Conservation (phyloP, 305 asterid genomes). For the Euphrasia arctica region DNA sequence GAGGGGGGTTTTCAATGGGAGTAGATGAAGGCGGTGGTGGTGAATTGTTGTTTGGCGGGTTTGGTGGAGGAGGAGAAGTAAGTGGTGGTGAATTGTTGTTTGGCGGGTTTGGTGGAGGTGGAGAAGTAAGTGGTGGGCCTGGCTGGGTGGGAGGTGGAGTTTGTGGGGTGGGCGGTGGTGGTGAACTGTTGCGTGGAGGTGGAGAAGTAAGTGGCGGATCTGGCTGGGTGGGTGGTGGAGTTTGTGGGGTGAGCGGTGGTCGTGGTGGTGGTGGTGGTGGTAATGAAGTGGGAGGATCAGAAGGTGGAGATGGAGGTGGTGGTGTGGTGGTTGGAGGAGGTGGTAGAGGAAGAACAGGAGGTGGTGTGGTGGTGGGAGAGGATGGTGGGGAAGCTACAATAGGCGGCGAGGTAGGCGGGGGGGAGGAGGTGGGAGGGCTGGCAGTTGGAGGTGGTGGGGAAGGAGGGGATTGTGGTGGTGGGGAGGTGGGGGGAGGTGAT, state of each 20-base stretch:
- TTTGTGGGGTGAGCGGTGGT: background rate
- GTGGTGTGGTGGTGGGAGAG: too few species aligned
- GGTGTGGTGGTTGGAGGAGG: constrained; percentile 29
- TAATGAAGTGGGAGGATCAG: constrained; percentile 7
- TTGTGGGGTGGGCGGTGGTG: constrained; percentile 35
- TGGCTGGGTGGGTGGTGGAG: background rate
- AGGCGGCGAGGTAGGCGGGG: background rate
- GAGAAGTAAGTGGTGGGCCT: constrained; percentile 24
- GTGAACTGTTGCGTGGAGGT: constrained; percentile 22
- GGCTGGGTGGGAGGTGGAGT: constrained; percentile 42
- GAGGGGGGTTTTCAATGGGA: constrained; percentile 37
- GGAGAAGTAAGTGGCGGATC: constrained; percentile 19
- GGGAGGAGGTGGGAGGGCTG: background rate
- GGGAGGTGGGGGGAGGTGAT: constrained; percentile 22
- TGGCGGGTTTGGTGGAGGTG: constrained; percentile 41
- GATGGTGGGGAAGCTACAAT: background rate
- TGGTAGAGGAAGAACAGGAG: too few species aligned
- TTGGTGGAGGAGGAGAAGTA: constrained; percentile 38
- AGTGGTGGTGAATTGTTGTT: constrained; percentile 31
- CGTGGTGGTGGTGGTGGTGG: constrained; percentile 25
- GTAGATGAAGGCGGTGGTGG: constrained; percentile 26
- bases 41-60: constrained; percentile 29
- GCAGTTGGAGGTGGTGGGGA: background rate
- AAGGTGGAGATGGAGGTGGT: constrained; percentile 22
- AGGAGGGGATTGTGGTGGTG: background rate